Base-by-base conservation (phyloP, 2,329 filamentous ascomycete genomes). In the Microdochium bolleyi region DNA sequence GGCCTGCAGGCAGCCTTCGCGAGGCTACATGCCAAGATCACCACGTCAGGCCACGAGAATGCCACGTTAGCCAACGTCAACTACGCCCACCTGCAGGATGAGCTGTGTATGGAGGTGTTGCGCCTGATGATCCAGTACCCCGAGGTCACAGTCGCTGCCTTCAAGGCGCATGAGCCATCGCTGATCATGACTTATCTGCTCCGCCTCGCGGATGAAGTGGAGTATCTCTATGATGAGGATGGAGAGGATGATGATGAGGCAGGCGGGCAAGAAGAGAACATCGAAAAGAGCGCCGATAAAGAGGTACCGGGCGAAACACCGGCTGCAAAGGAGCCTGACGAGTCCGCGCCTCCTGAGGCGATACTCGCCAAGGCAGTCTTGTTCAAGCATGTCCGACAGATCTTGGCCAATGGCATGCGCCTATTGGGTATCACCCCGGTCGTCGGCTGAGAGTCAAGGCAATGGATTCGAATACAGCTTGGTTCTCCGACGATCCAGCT, bases 1-100 rank as follows among this genome's bases (percentile, higher is more conserved):
- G 92, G 92, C 67, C 79, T 95, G 46, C 89, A 95, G 73, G 91
- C 92, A 64, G 88, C 88, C 3, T 86, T 91, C 64, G 85, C 87
- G 32, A 85, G 86, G 60, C 77, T 92, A 44, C 79, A 75, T 67
- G 83, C 81, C 5, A 87, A 86, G 61, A 76, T 77, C 61, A 78
- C 81, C 60, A 76, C 76, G 62, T 79, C 79, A 1, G 71, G 67
- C 9, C 71, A 86, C 27, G 68, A 72, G 1, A 69, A 75, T 5
- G 77, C 79, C 51, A 81, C 87, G 10, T 74, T 92, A 27, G 71
- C 73, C 11, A 73, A 70, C 13, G 85, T 87, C 21, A 50, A 76
- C 77, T 11, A 57, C 30, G 44, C 53, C 0, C 30, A 53, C 19
- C 22, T 61, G 3, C 53, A 58, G 30, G 55, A 56, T 5, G 54